Base-by-base conservation (phyloP, 2,329 filamentous ascomycete species). In the Aspergillus costaricaensis region DNA sequence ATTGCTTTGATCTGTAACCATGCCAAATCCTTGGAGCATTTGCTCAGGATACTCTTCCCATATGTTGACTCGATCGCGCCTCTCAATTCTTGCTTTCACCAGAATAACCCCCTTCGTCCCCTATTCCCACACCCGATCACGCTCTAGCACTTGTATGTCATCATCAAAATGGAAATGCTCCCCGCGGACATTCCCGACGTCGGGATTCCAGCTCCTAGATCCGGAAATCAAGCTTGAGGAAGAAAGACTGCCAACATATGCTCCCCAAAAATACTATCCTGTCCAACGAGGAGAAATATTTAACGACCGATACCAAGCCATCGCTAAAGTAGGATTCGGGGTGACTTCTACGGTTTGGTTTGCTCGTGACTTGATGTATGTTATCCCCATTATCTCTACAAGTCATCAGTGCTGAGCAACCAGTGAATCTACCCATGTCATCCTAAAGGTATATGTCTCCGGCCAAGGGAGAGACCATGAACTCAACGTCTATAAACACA, bases 371-470 rank as follows among this genome's bases (percentile, higher is more conserved):
- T 9, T 54, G 23, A 1, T 17, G 14, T 48, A 48, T 15, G 23
- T 27, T 15, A 3, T n/a, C 23, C 15, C 19, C 0, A 4, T 14
- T 2, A 17, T 15, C 15, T 41, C 3, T 41, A 9, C 39, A n/a
- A 19, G n/a, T 19, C 3, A 41, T 19, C 6, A 41, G 3, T 41
- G 2, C 39, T 19, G 17, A 41, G 15, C 4, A 32, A 9, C 39
- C 39, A 41, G 39, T 23, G 9, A 47, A 17, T 25, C 21, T 19
- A 47, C 14, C 12, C 10, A 47, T 14, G 60, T 70, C n/a, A 62
- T 53, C 32, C 38, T 68, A 14, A 70, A 66, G 47, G 38, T 70
- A 15, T 68, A 67, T 52, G 55, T 65, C 15, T 54, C 51, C 14
- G 54, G 53, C 2, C 41, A 47, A 54, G 38, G 50, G 6, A 50